These are phyloP conservation scores for Fusarium agapanthi DNA, from an alignment of 2,329 filamentous ascomycete species.

Conservation along the genomic window DNA sequence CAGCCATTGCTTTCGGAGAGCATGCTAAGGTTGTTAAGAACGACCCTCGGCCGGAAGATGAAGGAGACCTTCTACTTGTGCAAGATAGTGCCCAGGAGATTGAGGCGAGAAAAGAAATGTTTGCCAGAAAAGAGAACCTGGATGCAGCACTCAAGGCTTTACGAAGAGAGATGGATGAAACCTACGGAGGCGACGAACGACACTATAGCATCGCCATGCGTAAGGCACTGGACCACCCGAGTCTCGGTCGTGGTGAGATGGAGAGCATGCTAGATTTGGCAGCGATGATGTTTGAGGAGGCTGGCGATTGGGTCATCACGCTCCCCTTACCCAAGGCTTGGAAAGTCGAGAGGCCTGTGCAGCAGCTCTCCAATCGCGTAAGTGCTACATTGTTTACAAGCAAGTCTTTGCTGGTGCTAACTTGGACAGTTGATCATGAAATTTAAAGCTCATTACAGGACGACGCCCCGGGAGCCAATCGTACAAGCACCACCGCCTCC, in stretches of 20 bases:
- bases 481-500: slow-evolving; percentile 30
- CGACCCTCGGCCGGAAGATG: slow-evolving; percentile 49
- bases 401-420: slow-evolving; percentile 25
- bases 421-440: slow-evolving; percentile 46
- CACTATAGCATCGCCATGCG: slow-evolving; percentile 55
- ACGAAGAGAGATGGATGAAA: slow-evolving; percentile 55
- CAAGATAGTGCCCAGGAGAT: slow-evolving; percentile 58
- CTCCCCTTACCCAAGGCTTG: slow-evolving; percentile 53
- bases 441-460: slow-evolving; percentile 53
- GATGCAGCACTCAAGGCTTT: slow-evolving; percentile 61
- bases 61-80: slow-evolving; percentile 50
- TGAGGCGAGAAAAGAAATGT: slow-evolving; percentile 68
- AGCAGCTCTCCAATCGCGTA: slow-evolving; percentile 50
- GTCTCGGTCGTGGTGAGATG: slow-evolving; percentile 53
- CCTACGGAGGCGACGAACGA: slow-evolving; percentile 49
- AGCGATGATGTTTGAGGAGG: slow-evolving; percentile 58
- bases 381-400: slow-evolving; percentile 17
- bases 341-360: slow-evolving; percentile 49
- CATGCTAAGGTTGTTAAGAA: slow-evolving; percentile 56
- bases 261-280: slow-evolving; percentile 55
- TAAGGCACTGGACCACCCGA: slow-evolving; percentile 52
- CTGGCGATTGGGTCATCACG: slow-evolving; percentile 53
- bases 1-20: slow-evolving; percentile 71
- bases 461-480: slow-evolving; percentile 45
- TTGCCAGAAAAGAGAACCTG: slow-evolving; percentile 71